phyloP scores from a whole-genome alignment of 2,329 filamentous ascomycete species.

The Chaetothyriales sp. region DNA sequence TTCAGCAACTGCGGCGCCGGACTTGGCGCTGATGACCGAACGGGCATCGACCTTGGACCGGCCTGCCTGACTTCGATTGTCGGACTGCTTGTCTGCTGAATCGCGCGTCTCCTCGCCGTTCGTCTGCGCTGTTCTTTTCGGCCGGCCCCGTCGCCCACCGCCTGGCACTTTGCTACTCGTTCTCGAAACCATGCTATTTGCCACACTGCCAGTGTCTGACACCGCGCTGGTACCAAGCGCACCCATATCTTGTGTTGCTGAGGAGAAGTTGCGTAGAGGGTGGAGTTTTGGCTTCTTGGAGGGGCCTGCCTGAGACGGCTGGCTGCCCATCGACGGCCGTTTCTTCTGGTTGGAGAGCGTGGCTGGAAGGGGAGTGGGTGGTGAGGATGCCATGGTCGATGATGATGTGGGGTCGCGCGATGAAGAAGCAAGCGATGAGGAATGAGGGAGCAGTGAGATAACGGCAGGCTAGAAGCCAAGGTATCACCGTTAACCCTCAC shows the following conservation, averaged over 20 bases:
- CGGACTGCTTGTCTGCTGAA: neutral
- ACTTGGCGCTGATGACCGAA: slow-evolving; percentile 13
- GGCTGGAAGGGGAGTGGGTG: slow-evolving; percentile 13
- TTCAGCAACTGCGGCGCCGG: slow-evolving; percentile 7
- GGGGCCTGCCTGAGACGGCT: slow-evolving; percentile 21
- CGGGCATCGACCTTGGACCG: slow-evolving; percentile 4
- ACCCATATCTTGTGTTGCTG: slow-evolving; percentile 16
- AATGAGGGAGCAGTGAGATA: neutral
- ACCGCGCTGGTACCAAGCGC: slow-evolving; percentile 10
- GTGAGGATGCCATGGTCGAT: slow-evolving; percentile 14
- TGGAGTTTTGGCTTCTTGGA: slow-evolving; percentile 23
- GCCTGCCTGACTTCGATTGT: neutral
- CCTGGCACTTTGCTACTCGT: slow-evolving; percentile 11
- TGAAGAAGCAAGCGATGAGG: neutral
- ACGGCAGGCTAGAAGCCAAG: no score
- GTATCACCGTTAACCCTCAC: no score
- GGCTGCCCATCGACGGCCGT: slow-evolving; percentile 27
- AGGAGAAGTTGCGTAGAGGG: slow-evolving; percentile 34
- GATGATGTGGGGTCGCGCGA: neutral
- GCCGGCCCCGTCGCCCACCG: slow-evolving; percentile 14
- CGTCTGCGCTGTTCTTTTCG: slow-evolving; percentile 14
- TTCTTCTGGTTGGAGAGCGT: slow-evolving; percentile 23
- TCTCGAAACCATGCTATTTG: slow-evolving; percentile 11
- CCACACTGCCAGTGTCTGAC: slow-evolving; percentile 17
- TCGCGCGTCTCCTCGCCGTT: slow-evolving; percentile 12